Conservation (phyloP, 2,329 filamentous ascomycete genomes). For the Ophiostoma sp. region DNA sequence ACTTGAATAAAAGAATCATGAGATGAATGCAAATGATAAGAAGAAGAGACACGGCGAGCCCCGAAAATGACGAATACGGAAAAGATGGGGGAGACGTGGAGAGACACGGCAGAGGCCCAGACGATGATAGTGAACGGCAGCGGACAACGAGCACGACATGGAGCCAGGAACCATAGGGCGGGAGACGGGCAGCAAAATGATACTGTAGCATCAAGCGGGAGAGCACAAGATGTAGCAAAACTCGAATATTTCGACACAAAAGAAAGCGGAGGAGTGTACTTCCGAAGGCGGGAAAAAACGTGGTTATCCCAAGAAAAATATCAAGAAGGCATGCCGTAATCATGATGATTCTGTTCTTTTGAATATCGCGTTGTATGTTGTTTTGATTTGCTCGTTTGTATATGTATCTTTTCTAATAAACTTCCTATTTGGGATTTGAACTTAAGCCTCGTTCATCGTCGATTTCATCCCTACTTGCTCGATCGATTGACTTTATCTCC, state of each 20-base stretch:
- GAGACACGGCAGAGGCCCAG: background rate
- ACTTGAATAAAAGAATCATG: background rate
- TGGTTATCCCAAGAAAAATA: no score
- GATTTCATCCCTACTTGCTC: background rate
- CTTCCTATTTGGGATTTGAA: slow-evolving; percentile 5
- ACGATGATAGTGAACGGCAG: background rate
- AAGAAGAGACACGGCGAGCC: slow-evolving; percentile 8
- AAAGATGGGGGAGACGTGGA: background rate
- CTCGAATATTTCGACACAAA: background rate
- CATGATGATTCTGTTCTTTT: background rate
- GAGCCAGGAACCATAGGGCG: background rate
- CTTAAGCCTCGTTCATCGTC: background rate
- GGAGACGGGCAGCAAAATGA: background rate
- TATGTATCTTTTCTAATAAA: background rate
- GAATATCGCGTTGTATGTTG: background rate
- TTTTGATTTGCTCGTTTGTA: background rate
- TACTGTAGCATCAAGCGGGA: slow-evolving; percentile 4
- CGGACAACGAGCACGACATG: slow-evolving; percentile 10
- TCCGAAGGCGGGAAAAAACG: background rate
- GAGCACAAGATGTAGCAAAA: background rate
- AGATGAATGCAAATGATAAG: background rate
- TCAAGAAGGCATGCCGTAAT: background rate
- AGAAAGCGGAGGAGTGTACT: background rate
- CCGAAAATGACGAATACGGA: background rate
- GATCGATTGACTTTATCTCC: background rate